Conservation (phyloP, 371 early-diverging fungal species). For the Sanchytrium tribonematis region DNA sequence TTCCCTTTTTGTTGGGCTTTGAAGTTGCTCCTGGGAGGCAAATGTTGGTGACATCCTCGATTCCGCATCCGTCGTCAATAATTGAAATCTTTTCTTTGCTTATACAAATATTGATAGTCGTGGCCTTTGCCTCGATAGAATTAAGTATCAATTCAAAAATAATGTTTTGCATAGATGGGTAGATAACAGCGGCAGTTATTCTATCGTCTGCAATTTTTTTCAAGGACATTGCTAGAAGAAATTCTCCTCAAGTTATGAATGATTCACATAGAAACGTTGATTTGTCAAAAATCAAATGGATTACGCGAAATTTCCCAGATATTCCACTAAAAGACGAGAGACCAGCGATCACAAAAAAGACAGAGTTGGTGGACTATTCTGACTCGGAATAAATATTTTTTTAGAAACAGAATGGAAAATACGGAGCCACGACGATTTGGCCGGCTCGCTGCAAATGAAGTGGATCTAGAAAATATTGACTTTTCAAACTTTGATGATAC, state of each 20-base stretch:
- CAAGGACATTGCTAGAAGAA: background rate
- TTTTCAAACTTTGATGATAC: background rate
- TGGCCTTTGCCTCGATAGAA: constrained; percentile 10
- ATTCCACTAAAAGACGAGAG: too few species aligned
- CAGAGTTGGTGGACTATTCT: too few species aligned
- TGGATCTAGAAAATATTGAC: background rate
- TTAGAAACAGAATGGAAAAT: background rate
- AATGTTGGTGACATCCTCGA: background rate
- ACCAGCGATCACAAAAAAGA: too few species aligned
- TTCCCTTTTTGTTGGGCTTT: constrained; percentile 2
- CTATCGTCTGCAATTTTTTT: background rate
- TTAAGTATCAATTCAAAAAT: constrained; percentile 17
- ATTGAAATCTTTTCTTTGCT: background rate
- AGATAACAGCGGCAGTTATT: background rate
- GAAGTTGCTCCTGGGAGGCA: background rate
- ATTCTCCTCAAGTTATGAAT: too few species aligned
- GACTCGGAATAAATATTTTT: too few species aligned
- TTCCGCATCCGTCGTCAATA: background rate
- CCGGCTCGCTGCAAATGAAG: background rate
- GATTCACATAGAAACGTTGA: too few species aligned
- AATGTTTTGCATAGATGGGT: constrained; percentile 2
- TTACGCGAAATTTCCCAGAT: too few species aligned
- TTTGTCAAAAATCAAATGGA: too few species aligned
- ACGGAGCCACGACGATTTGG: background rate
- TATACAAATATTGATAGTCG: constrained; percentile 8